Percentiles rank a stretch among this genome's conserved stretches.
Evolutionary conservation across 305 asterid species (phyloP).

Genomic region (Solanum aculeatissimum): DNA sequence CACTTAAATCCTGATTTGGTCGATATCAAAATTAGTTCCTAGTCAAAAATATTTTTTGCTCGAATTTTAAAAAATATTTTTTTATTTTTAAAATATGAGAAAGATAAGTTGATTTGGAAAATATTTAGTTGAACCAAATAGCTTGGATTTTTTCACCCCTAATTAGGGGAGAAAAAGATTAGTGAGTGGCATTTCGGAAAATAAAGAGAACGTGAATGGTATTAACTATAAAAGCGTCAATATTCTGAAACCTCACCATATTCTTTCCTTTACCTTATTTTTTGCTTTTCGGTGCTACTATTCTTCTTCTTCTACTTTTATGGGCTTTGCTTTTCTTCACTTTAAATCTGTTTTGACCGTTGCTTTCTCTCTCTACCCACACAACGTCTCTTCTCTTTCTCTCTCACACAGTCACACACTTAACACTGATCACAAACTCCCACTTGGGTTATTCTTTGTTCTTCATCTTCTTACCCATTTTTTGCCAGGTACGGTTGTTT

Average conservation of each 20-base stretch:
- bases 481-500: not conserved
- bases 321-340: slow-evolving; percentile 10
- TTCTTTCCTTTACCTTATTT: slow-evolving; percentile 11
- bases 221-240: not conserved
- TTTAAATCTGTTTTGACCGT: slow-evolving; percentile 69
- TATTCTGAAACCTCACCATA: slow-evolving; percentile 1
- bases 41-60: too few species aligned
- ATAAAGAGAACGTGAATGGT: not conserved
- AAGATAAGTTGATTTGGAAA: too few species aligned
- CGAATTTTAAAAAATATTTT: too few species aligned
- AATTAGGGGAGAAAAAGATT: too few species aligned
- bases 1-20: too few species aligned
- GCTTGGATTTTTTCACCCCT: too few species aligned
- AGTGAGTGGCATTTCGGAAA: not conserved
- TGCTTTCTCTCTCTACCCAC: slow-evolving; percentile 34
- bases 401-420: not conserved
- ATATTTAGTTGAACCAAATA: too few species aligned
- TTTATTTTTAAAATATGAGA: too few species aligned
- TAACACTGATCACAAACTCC: not conserved
- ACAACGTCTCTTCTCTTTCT: slow-evolving; percentile 3
- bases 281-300: slow-evolving; percentile 1
- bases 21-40: too few species aligned
- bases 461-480: not conserved
- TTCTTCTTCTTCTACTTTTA: not conserved
- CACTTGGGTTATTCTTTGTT: not conserved